Evolutionary conservation across 148 eudicot species (phyloP), one percentile per base, ranked within the genome.

Genomic region (Chenopodium quinoa): DNA sequence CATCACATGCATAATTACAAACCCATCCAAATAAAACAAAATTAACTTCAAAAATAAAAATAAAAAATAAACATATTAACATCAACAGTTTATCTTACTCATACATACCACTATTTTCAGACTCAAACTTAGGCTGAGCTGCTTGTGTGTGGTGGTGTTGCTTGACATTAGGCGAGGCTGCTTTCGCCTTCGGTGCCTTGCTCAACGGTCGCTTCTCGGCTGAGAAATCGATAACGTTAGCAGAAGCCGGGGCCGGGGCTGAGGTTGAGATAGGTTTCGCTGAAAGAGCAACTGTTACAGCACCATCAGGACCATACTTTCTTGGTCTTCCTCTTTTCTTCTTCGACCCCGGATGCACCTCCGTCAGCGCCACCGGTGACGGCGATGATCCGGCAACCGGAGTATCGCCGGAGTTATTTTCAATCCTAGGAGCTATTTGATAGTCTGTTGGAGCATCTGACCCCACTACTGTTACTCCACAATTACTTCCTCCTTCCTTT

Each of bases 241-340:
- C 44, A 87, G 87, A 4, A 2, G 78, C 44, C 44, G 44, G 5
- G 46, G 78, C 64, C 67, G 86, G 93, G 19, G 87, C 67, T 0
- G 92, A 82, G 5, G 92, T 84, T 5, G 95, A 90, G 52, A 93
- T 90, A 81, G 97, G 98, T 84, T 92, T 92, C 0, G 97, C 95
- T 0, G 97, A 90, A 7, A 96, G 86, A 62, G 91, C 89, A 56
- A 80, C 65, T 14, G 84, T 78, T 3, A 89, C 90, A 13, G 91
- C 65, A 76, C 98, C 98, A 83, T 91, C 98, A 7, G 97, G 89
- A 4, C 87, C 98, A 76, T 96, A 93, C 89, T 96, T 96, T 76
- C 98, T 89, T 58, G 99, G 99, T 63, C 99, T 88, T 0, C 99
- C 99, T 78, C 97, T 87, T 83, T 96, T 96, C 88, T 95, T 95